These are phyloP conservation scores for Glycyrrhiza uralensis DNA, from an alignment of 306 rosid species.

Conservation along the genomic window DNA sequence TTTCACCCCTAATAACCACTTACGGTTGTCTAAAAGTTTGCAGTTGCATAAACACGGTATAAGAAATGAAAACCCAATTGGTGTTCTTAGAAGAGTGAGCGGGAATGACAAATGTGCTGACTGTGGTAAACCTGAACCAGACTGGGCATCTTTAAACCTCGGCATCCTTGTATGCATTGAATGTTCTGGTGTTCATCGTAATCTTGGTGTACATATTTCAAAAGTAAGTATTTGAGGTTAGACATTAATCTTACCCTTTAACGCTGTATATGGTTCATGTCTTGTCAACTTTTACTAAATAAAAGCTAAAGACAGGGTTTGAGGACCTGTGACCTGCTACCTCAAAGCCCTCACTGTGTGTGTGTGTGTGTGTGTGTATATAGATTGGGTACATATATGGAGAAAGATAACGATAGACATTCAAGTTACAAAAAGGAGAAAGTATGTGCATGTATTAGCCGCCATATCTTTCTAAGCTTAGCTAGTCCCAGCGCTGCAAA, in stretches of 20 bases:
- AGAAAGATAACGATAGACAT: neutral
- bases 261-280: conserved; percentile 3
- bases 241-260: neutral
- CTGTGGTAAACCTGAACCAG: conserved; percentile 85
- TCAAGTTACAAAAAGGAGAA: neutral
- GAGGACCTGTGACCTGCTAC: conserved; percentile 19
- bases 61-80: conserved; percentile 61
- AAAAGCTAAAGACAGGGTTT: neutral
- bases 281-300: conserved; percentile 16
- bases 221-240: conserved; percentile 52
- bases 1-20: conserved; percentile 22
- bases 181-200: conserved; percentile 87
- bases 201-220: conserved; percentile 87
- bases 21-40: conserved; percentile 46
- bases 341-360: neutral
- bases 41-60: conserved; percentile 31
- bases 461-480: neutral
- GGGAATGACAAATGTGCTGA: conserved; percentile 90
- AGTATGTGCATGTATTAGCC: neutral
- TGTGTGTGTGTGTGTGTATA: too few species aligned
- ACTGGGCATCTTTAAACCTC: conserved; percentile 88
- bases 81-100: conserved; percentile 59
- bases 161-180: conserved; percentile 80
- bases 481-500: neutral
- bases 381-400: too few species aligned